Evolutionary conservation across 441 rosid genomes (phyloP).

Genomic region (Macaranga tanarius): DNA sequence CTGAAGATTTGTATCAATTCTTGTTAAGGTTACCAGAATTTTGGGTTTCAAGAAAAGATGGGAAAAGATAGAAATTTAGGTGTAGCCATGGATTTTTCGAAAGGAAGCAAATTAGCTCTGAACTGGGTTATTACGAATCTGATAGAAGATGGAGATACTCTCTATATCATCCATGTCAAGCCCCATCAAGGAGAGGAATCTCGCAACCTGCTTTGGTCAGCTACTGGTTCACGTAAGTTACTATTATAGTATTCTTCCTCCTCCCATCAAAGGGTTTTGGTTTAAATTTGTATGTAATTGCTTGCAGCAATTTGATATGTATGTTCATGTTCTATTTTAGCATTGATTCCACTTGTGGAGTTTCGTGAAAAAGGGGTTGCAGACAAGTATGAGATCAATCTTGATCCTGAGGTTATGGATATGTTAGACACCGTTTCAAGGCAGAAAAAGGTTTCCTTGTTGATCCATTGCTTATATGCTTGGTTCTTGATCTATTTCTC

Average conservation of each 20-base stretch:
- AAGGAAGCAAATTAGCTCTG: slow-evolving; percentile 75
- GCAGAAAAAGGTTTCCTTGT: slow-evolving; percentile 56
- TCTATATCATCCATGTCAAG: slow-evolving; percentile 59
- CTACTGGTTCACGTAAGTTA: slow-evolving; percentile 45
- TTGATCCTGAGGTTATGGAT: slow-evolving; percentile 58
- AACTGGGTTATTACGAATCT: slow-evolving; percentile 69
- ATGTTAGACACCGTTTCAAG: slow-evolving; percentile 68
- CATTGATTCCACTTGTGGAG: slow-evolving; percentile 77
- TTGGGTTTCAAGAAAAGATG: slow-evolving; percentile 36
- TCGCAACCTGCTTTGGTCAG: slow-evolving; percentile 44
- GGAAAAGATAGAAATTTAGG: slow-evolving; percentile 58
- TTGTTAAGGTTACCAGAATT: background rate
- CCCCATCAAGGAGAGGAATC: slow-evolving; percentile 38
- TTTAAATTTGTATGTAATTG: no score
- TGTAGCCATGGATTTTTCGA: slow-evolving; percentile 81
- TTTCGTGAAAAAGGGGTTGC: slow-evolving; percentile 59
- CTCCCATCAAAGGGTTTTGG: no score
- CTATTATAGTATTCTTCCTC: background rate
- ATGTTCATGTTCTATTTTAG: slow-evolving; percentile 32
- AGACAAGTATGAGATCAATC: slow-evolving; percentile 52
- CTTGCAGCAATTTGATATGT: background rate
- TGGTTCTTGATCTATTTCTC: background rate
- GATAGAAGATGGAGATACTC: slow-evolving; percentile 56
- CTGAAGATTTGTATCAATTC: no score
- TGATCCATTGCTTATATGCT: background rate